Evolutionary conservation across 805 yeast species (phyloP).

Genomic region (Metschnikowia reukaufii): DNA sequence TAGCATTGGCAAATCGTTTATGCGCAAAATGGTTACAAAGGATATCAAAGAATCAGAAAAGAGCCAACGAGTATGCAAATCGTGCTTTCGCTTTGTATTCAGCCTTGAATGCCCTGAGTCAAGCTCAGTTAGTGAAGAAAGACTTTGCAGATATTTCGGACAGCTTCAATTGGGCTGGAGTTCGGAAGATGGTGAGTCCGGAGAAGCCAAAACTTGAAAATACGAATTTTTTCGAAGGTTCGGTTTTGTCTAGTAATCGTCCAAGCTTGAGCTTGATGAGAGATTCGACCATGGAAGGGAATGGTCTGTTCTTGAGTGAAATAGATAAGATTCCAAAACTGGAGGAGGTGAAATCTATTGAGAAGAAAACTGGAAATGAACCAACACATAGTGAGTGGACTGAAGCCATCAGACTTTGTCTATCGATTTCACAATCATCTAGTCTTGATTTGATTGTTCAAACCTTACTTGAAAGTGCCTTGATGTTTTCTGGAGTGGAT

Average conservation of each 20-base stretch:
- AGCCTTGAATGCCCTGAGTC: constrained; percentile 26
- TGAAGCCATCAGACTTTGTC: constrained; percentile 45
- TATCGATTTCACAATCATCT: constrained; percentile 50
- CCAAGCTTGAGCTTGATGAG: background rate
- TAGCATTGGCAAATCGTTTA: constrained; percentile 40
- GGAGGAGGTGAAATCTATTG: constrained; percentile 5
- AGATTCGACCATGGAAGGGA: background rate
- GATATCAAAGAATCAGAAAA: constrained; percentile 24
- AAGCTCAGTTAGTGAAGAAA: constrained; percentile 25
- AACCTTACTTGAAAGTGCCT: constrained; percentile 40
- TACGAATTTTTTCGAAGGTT: constrained; percentile 10
- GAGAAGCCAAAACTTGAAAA: constrained; percentile 6
- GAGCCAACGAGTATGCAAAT: constrained; percentile 37
- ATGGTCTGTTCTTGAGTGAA: constrained; percentile 2
- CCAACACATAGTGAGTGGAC: constrained; percentile 23
- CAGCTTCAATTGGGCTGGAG: constrained; percentile 35
- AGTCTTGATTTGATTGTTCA: constrained; percentile 36
- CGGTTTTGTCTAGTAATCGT: constrained; percentile 1
- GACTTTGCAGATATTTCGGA: constrained; percentile 30
- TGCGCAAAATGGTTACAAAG: constrained; percentile 43
- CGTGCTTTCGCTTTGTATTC: constrained; percentile 38
- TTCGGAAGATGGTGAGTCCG: constrained; percentile 15
- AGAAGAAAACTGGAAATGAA: constrained; percentile 1
- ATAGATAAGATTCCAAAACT: constrained; percentile 5
- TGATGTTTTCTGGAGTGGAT: constrained; percentile 35